These are phyloP conservation scores for Cystofilobasidium macerans DNA, from an alignment of 768 basidiomycete genomes.

Conservation along the genomic window DNA sequence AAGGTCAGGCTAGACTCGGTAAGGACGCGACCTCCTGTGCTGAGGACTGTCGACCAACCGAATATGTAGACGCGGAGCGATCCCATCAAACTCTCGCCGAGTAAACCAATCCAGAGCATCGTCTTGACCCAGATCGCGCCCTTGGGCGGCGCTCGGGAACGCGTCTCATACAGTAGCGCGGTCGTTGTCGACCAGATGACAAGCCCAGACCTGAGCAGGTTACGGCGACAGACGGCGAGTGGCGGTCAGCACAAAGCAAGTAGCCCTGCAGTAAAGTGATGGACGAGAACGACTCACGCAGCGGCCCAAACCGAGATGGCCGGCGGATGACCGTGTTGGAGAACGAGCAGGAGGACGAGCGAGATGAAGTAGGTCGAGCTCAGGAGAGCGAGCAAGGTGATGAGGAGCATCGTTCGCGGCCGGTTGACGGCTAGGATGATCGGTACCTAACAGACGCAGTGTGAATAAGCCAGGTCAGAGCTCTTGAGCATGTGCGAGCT, in stretches of 20 bases:
- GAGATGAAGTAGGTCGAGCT: slow-evolving; percentile 5
- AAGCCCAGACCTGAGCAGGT: not conserved
- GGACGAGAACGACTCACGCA: not conserved
- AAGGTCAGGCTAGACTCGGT: too few relatives aligned
- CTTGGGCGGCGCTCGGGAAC: not conserved
- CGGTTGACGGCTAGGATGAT: not conserved
- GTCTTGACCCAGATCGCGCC: slow-evolving; percentile 12
- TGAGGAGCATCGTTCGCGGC: slow-evolving; percentile 1
- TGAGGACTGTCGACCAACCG: too few relatives aligned
- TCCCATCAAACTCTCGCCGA: slow-evolving; percentile 14
- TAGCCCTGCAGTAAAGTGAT: too few relatives aligned
- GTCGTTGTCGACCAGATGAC: not conserved
- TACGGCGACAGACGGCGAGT: too few relatives aligned
- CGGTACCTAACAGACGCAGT: not conserved
- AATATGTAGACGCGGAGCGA: slow-evolving; percentile 4
- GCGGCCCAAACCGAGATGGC: slow-evolving; percentile 7
- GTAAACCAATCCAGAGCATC: slow-evolving; percentile 13
- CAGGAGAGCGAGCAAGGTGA: slow-evolving; percentile 7
- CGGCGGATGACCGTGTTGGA: slow-evolving; percentile 8
- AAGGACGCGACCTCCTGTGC: too few relatives aligned
- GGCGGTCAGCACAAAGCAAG: too few relatives aligned
- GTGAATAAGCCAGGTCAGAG: too few relatives aligned
- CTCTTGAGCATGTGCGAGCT: too few relatives aligned
- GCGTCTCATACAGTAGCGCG: slow-evolving; percentile 1
- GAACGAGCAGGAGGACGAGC: slow-evolving; percentile 11